A percentile compares a stretch with the other conserved stretches of the same genome.
Conservation (phyloP, 2,329 filamentous ascomycete genomes). For the Fulvia fulva region DNA sequence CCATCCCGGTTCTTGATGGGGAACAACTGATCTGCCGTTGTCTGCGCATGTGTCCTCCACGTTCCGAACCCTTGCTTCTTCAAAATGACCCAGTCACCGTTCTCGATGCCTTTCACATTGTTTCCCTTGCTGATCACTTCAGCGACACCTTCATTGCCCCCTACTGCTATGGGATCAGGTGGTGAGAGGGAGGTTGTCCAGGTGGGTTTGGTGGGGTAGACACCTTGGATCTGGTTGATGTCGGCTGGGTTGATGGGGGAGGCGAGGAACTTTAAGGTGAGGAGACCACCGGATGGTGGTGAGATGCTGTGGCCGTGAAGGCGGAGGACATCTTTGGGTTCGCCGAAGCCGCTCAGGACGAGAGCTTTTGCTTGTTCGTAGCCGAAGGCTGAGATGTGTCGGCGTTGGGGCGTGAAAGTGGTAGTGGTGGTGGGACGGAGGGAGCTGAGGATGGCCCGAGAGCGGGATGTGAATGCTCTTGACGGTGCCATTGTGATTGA, state of each 20-base stretch:
- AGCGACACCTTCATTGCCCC: constrained; percentile 89
- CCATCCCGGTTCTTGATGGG: constrained; percentile 67
- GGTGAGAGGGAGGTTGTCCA: constrained; percentile 77
- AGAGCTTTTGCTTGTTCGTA: constrained; percentile 84
- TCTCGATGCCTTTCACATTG: constrained; percentile 57
- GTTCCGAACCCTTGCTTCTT: constrained; percentile 80
- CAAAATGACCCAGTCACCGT: constrained; percentile 93
- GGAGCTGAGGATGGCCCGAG: constrained; percentile 9
- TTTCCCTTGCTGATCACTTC: constrained; percentile 73
- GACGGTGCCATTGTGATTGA: constrained; percentile 22
- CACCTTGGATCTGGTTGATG: constrained; percentile 96
- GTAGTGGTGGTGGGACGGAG: not conserved
- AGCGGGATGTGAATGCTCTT: constrained; percentile 13
- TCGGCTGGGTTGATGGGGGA: constrained; percentile 95
- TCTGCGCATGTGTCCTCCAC: constrained; percentile 86
- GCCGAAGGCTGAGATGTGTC: constrained; percentile 61
- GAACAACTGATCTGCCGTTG: constrained; percentile 57
- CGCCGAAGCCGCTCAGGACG: constrained; percentile 69
- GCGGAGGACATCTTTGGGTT: constrained; percentile 66
- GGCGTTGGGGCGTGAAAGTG: constrained; percentile 24
- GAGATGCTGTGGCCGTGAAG: constrained; percentile 75
- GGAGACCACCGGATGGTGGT: constrained; percentile 62
- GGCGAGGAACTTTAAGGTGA: constrained; percentile 83
- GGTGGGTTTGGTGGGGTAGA: constrained; percentile 80
- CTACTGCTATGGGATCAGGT: constrained; percentile 67